Percentiles rank a stretch among this genome's conserved stretches.
These are phyloP conservation scores for Thelephora terrestris DNA, from an alignment of 1,284 basidiomycete species.

Conservation along the genomic window DNA sequence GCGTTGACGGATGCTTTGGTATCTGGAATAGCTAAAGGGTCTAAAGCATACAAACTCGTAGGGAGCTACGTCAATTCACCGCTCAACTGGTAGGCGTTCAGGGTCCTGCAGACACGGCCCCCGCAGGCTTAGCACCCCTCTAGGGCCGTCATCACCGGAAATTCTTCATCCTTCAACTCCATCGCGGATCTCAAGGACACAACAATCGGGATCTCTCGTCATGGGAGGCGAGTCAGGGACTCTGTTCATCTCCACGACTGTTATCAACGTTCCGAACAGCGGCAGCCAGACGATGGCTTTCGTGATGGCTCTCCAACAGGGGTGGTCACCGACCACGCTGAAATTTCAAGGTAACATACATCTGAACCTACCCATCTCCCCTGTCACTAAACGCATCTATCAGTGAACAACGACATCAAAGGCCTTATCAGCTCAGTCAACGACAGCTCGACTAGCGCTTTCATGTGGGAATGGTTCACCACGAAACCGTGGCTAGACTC, in stretches of 20 bases:
- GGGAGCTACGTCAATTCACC: constrained; percentile 89
- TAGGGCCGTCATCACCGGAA: constrained; percentile 91
- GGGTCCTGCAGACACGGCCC: neutral
- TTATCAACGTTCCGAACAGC: constrained; percentile 25
- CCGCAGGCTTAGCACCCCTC: neutral
- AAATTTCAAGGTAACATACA: constrained; percentile 61
- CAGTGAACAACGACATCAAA: constrained; percentile 85
- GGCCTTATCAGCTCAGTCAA: constrained; percentile 90
- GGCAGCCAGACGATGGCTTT: constrained; percentile 93
- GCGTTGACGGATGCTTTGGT: constrained; percentile 93
- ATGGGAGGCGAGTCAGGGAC: constrained; percentile 54
- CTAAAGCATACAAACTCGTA: constrained; percentile 80
- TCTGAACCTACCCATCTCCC: neutral
- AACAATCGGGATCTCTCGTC: constrained; percentile 82
- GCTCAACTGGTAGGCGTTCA: constrained; percentile 60
- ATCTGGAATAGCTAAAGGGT: constrained; percentile 86
- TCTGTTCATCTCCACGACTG: neutral
- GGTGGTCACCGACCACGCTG: constrained; percentile 65
- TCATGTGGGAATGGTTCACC: constrained; percentile 98
- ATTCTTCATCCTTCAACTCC: constrained; percentile 57
- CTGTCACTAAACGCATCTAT: neutral
- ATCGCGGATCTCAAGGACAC: constrained; percentile 75
- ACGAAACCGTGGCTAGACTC: constrained; percentile 87
- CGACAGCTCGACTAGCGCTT: constrained; percentile 69
- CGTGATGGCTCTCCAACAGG: constrained; percentile 84